phyloP scores from a whole-genome alignment of 2,329 filamentous ascomycete genomes.

The Amphichorda felina region DNA sequence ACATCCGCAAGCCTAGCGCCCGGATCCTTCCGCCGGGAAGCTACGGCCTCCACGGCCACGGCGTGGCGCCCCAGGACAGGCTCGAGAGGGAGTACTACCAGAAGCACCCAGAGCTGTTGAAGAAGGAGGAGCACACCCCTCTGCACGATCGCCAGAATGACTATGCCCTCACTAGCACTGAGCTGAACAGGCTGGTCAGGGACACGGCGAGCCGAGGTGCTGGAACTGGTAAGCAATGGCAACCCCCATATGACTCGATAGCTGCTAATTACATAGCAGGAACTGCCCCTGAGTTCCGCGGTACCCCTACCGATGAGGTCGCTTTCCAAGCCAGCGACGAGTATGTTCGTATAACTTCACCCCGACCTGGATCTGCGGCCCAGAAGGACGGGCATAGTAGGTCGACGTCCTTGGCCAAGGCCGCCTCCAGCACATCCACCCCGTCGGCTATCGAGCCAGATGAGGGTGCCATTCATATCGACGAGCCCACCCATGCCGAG shows the following conservation, averaged over 20 bases:
- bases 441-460: slow-evolving; percentile 5
- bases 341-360: slow-evolving; percentile 66
- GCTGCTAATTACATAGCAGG: slow-evolving; percentile 22
- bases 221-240: slow-evolving; percentile 33
- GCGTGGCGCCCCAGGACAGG: slow-evolving; percentile 61
- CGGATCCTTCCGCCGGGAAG: slow-evolving; percentile 67
- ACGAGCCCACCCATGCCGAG: slow-evolving; percentile 37
- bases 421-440: background rate
- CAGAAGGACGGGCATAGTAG: slow-evolving; percentile 18
- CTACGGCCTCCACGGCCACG: slow-evolving; percentile 87
- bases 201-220: slow-evolving; percentile 48
- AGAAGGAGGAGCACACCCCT: slow-evolving; percentile 52
- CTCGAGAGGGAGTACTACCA: slow-evolving; percentile 88
- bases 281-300: slow-evolving; percentile 46
- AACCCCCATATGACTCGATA: background rate
- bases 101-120: slow-evolving; percentile 73
- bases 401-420: slow-evolving; percentile 2
- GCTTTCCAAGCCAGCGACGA: slow-evolving; percentile 82
- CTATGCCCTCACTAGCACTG: slow-evolving; percentile 79
- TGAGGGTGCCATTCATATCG: slow-evolving; percentile 61
- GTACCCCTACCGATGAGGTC: slow-evolving; percentile 82
- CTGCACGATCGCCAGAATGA: slow-evolving; percentile 49
- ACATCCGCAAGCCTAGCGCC: slow-evolving; percentile 63
- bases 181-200: slow-evolving; percentile 81
- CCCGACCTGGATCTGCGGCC: slow-evolving; percentile 34